Conservation (phyloP, 1,284 basidiomycete genomes). For the Leccinum cinnamomeum region DNA sequence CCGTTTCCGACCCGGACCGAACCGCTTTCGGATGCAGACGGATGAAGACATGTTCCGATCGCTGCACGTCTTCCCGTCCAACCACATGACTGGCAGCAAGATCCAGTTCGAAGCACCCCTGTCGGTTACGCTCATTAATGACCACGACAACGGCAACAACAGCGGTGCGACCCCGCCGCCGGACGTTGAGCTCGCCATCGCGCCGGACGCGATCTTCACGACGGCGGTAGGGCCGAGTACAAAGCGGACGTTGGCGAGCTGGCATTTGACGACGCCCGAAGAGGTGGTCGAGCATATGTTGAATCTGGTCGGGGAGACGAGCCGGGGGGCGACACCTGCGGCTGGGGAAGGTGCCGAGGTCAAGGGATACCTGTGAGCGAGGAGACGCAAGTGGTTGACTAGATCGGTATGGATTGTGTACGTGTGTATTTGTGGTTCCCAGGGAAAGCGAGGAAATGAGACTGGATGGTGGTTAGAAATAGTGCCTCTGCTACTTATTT, state of each 20-base stretch:
- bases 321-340: background rate
- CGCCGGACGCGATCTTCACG: constrained; percentile 76
- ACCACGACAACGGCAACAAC: constrained; percentile 9
- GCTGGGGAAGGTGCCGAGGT: constrained; percentile 2
- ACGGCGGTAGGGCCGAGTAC: constrained; percentile 84
- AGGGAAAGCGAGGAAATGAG: background rate
- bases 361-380: constrained; percentile 25
- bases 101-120: constrained; percentile 72
- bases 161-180: constrained; percentile 35
- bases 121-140: constrained; percentile 61
- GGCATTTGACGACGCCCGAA: constrained; percentile 82
- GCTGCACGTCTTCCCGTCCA: constrained; percentile 63
- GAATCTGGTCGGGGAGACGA: constrained; percentile 41
- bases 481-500: background rate
- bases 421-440: background rate
- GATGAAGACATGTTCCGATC: constrained; percentile 98
- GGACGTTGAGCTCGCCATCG: constrained; percentile 63
- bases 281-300: constrained; percentile 76
- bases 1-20: background rate
- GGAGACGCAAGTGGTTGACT: background rate
- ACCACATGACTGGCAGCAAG: constrained; percentile 26
- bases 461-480: background rate
- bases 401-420: background rate
- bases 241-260: constrained; percentile 85
- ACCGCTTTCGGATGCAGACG: constrained; percentile 49